These are phyloP conservation scores for Ustanciosporium gigantosporum DNA, from an alignment of 1,284 basidiomycete species.

Conservation along the genomic window DNA sequence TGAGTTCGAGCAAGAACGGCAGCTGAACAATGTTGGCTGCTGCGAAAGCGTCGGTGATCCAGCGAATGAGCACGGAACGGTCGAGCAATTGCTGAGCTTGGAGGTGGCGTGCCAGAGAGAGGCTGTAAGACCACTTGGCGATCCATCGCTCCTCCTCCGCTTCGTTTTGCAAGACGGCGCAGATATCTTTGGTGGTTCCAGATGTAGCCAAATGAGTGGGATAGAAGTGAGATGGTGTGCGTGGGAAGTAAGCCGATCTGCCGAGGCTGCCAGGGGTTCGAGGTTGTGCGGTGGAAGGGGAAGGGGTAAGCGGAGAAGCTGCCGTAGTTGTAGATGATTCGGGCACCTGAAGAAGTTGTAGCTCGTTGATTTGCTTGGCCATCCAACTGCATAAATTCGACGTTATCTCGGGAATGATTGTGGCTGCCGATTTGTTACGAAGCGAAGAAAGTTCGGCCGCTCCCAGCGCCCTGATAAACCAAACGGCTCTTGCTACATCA, in stretches of 20 bases:
- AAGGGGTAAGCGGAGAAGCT: conserved; percentile 25
- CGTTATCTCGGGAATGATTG: conserved; percentile 89
- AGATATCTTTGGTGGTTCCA: conserved; percentile 4
- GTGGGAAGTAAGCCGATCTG: conserved; percentile 11
- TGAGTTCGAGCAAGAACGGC: conserved; percentile 31
- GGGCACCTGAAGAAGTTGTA: conserved; percentile 60
- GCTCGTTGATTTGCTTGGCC: conserved; percentile 83
- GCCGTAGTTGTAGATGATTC: conserved; percentile 24
- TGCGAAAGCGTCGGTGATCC: conserved; percentile 79
- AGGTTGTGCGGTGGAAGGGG: conserved; percentile 14
- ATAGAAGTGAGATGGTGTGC: conserved; percentile 10
- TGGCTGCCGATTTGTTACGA: conserved; percentile 55
- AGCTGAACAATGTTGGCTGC: conserved; percentile 33
- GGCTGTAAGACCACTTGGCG: conserved; percentile 77
- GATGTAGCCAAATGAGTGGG: conserved; percentile 5
- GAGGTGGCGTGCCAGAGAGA: conserved; percentile 69
- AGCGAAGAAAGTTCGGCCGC: conserved; percentile 75
- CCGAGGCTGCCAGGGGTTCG: conserved; percentile 10
- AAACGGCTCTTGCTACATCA: conserved; percentile 82
- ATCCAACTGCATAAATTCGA: conserved; percentile 82
- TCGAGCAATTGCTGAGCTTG: conserved; percentile 82
- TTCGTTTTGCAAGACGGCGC: conserved; percentile 60
- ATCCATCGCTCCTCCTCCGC: conserved; percentile 77
- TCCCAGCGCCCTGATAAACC: conserved; percentile 94
- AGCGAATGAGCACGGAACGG: conserved; percentile 75